Evolutionary conservation across 1,139 yeast species (phyloP).

Genomic region (Blastobotrys capitulatus): DNA sequence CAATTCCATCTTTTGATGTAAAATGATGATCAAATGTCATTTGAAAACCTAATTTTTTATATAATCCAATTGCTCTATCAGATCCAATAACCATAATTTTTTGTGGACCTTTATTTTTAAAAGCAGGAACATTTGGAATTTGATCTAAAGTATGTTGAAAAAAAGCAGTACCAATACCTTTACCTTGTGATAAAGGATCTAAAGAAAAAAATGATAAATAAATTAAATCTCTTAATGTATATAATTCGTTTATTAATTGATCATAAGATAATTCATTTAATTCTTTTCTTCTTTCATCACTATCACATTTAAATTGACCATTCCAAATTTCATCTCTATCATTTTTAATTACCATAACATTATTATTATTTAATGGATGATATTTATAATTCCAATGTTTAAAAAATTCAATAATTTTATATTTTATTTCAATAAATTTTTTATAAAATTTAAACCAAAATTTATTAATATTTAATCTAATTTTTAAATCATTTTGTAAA

Average conservation of each 20-base stretch:
- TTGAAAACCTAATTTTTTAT: neutral
- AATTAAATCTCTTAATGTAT: neutral
- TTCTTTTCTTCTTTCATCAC: neutral
- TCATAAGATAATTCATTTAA: neutral
- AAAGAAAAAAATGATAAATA: neutral
- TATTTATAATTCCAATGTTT: neutral
- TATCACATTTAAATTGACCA: too few species aligned
- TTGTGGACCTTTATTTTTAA: neutral
- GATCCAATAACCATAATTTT: neutral
- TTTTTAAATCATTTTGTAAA: too few species aligned
- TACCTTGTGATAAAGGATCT: neutral
- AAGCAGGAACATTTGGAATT: neutral
- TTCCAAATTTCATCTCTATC: neutral
- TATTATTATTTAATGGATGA: conserved; percentile 1
- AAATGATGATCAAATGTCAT: neutral
- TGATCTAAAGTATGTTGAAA: neutral
- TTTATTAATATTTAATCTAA: too few species aligned
- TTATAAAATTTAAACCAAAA: conserved; percentile 2
- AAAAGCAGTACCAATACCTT: neutral
- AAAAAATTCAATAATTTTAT: neutral
- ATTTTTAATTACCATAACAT: neutral
- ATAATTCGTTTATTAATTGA: neutral
- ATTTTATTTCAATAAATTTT: neutral
- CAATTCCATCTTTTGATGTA: neutral
- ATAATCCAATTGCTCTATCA: neutral